phyloP scores from a whole-genome alignment of 345 rosid genomes.

The Salix exigua region DNA sequence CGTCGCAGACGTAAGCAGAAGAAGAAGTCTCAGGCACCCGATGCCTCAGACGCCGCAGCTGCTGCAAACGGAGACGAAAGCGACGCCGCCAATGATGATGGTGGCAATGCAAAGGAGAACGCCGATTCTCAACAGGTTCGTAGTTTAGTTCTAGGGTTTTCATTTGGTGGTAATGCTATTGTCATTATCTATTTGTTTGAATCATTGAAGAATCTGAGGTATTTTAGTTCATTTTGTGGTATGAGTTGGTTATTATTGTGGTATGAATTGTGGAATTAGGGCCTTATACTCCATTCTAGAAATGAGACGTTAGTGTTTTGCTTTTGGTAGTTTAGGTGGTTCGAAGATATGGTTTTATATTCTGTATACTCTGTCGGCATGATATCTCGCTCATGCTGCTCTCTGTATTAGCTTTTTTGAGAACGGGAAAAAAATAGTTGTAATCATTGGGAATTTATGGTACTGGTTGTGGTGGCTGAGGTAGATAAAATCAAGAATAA shows the following conservation, averaged over 20 bases:
- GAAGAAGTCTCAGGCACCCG: conserved; percentile 43
- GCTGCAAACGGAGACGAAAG: too few species aligned
- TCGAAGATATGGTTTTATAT: background rate
- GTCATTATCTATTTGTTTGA: background rate
- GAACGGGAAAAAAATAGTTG: background rate
- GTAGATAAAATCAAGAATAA: background rate
- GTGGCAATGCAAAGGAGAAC: too few species aligned
- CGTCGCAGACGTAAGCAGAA: conserved; percentile 98
- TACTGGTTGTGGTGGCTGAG: background rate
- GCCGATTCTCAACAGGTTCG: conserved; percentile 6
- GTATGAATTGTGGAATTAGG: background rate
- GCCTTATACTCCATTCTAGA: background rate
- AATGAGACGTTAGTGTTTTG: background rate
- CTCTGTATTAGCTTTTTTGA: background rate
- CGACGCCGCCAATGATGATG: too few species aligned
- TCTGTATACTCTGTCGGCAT: background rate
- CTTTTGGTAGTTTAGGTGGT: background rate
- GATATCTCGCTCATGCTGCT: background rate
- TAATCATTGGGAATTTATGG: background rate
- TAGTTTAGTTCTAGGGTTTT: background rate
- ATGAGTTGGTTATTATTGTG: background rate
- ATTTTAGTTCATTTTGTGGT: background rate
- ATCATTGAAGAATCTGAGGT: background rate
- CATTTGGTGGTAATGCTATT: background rate
- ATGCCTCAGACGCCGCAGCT: too few species aligned